Base-by-base conservation (phyloP, 2,329 filamentous ascomycete species). In the Aspergillus caelatus region DNA sequence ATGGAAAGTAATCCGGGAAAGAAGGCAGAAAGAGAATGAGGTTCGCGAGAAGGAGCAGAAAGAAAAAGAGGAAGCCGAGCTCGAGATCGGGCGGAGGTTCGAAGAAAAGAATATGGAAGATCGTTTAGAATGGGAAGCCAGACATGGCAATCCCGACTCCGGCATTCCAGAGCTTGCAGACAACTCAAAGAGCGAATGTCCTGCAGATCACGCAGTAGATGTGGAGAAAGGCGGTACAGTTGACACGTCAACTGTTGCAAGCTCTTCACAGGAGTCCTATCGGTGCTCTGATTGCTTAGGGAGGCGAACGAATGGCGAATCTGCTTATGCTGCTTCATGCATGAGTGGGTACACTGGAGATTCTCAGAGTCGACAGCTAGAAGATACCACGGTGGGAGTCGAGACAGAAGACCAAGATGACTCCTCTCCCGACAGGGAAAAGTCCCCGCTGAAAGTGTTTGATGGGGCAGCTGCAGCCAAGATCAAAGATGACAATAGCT, bases 1-100 rank as follows among this genome's bases (percentile, higher is more conserved):
- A 16, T 97, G 93, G 93, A 92, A 88, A 66, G 83, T 96, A 9
- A 87, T 97, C 64, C 87, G 83, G 65, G 80, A 84, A 62, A 80
- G 82, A 61, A 77, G 83, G 39, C 77, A 78, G 45, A 81, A 80
- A 67, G 81, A 78, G 64, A 81, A 82, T 43, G 77, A 76, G 26
- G 73, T 79, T n/a, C 77, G 80, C 28, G 72, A 80, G n/a, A 80
- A 84, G 66, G 78, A 88, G 64, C 77, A 84, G 70, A 84, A 89
- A 64, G 86, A 57, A 81, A 84, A 68, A 81, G 77, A 85, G 80
- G 70, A 85, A 57, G 86, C 90, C 66, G 92, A 97, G 73, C 87
- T 89, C 61, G 87, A 88, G 46, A 83, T 90, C 3, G 93, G 92
- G 4, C 85, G 88, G 59, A 84, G 87, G 60, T 65, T 84, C 3